These are phyloP conservation scores for Daldinia decipiens DNA, from an alignment of 495 filamentous ascomycete genomes.

Conservation along the genomic window DNA sequence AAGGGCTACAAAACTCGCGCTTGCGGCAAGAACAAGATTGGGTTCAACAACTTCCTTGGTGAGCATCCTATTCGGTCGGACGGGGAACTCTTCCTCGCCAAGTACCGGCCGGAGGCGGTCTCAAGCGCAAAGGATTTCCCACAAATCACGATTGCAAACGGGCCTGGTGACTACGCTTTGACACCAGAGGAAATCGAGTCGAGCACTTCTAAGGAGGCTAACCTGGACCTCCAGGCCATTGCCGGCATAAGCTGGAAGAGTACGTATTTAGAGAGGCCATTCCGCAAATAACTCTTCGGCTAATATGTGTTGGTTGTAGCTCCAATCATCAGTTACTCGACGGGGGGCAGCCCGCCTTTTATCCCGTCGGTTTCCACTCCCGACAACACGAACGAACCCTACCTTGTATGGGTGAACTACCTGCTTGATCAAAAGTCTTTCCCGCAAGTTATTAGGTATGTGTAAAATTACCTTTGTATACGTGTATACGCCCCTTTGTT, in stretches of 20 bases:
- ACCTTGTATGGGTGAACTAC: conserved; percentile 75
- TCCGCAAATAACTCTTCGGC: background rate
- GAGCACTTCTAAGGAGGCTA: conserved; percentile 68
- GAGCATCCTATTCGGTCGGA: conserved; percentile 63
- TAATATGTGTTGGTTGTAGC: conserved; percentile 21
- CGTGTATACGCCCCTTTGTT: background rate
- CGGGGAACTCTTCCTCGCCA: conserved; percentile 58
- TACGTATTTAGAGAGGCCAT: conserved; percentile 8
- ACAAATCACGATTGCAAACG: conserved; percentile 55
- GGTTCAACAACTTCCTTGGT: conserved; percentile 60
- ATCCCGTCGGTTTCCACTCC: conserved; percentile 43
- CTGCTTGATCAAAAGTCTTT: conserved; percentile 59
- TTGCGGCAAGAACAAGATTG: conserved; percentile 58
- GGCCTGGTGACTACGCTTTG: conserved; percentile 45
- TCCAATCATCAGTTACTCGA: conserved; percentile 57
- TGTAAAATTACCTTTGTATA: background rate
- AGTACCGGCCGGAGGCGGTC: conserved; percentile 61
- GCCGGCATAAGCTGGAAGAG: conserved; percentile 46
- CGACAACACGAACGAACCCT: conserved; percentile 78
- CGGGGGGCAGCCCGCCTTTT: conserved; percentile 54
- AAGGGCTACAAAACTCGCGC: conserved; percentile 59
- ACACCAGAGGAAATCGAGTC: conserved; percentile 37
- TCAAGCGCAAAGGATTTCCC: conserved; percentile 55
- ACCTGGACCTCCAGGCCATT: conserved; percentile 77
- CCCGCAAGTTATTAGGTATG: conserved; percentile 71